Conservation (phyloP, 345 rosid genomes). For the Pugionium dolabratum region DNA sequence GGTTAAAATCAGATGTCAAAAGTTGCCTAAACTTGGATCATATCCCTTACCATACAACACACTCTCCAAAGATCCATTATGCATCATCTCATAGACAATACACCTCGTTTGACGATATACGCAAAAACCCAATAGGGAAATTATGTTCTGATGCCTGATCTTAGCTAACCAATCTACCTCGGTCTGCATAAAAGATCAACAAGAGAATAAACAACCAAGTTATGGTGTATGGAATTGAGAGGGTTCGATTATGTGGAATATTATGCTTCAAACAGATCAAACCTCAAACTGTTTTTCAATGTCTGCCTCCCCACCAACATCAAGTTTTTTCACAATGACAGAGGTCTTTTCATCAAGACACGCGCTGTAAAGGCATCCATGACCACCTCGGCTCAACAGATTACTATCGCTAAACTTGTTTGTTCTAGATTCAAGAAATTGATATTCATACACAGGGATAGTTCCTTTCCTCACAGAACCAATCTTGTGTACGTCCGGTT, state of each 20-base stretch:
- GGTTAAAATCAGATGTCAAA: slow-evolving; percentile 15
- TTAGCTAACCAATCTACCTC: slow-evolving; percentile 75
- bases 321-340: slow-evolving; percentile 77
- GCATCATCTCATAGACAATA: slow-evolving; percentile 91
- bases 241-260: neutral
- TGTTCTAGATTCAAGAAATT: slow-evolving; percentile 71
- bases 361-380: slow-evolving; percentile 69
- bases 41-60: slow-evolving; percentile 66
- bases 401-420: slow-evolving; percentile 68
- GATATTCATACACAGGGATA: slow-evolving; percentile 63
- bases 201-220: neutral
- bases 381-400: slow-evolving; percentile 60
- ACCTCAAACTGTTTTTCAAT: slow-evolving; percentile 75
- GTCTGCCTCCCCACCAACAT: slow-evolving; percentile 48
- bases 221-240: neutral
- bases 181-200: slow-evolving; percentile 50
- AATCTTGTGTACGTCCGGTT: slow-evolving; percentile 47
- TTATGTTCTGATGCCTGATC: slow-evolving; percentile 76
- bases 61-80: slow-evolving; percentile 78
- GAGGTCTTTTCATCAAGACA: slow-evolving; percentile 57
- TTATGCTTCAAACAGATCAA: neutral
- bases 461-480: slow-evolving; percentile 58
- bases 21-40: slow-evolving; percentile 1
- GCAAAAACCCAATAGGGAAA: slow-evolving; percentile 74
- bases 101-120: slow-evolving; percentile 60